Base-by-base conservation (phyloP, 164 flowering plant species). In the Magnolia officinalis region DNA sequence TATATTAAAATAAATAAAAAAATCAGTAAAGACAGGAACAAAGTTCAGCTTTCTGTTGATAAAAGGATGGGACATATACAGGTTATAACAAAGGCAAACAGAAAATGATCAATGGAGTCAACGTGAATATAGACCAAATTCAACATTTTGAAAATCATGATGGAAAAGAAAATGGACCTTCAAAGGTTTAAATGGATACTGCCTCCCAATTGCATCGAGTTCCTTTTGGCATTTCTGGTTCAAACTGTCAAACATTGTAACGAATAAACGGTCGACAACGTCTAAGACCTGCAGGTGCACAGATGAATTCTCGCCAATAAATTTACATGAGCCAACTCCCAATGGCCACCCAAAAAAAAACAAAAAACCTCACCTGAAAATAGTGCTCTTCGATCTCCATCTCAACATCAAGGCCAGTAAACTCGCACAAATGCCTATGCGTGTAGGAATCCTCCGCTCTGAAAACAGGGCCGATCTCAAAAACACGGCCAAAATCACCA, bases 371-470 rank as follows among this genome's bases (percentile, higher is more conserved):
- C 84, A 94, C 99, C 98, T 96, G 98, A 78, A 82, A 87, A 76
- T 94, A 96, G 78, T 94, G 96, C 70, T 89, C 89, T 69, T 90
- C 84, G 18, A 96, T 96, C 85, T 90, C 97, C 99, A 94, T 92
- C 82, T 96, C 99, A 74, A 88, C 88, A 85, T 96, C 99, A 86
- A 96, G 97, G 74, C 99, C 98, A 1, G 87, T 89, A 77, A 96
- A 96, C 70, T 96, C 99, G 83, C 99, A 96, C 72, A 96, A 78
- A 80, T 96, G 99, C 73, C 99, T 87, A 59, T 96, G 99, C 0
- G 99, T 96, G 64, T 26, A 92, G 0, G 99, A 96, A 68, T 91
- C 92, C 80, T 96, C 99, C 20, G 99, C 99, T 76, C 99, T 89
- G 70, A 90, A 96, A 72, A 94, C 99, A 72, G 93, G 92, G 52